Conservation (phyloP, 768 basidiomycete species). For the Crepidotus variabilis region DNA sequence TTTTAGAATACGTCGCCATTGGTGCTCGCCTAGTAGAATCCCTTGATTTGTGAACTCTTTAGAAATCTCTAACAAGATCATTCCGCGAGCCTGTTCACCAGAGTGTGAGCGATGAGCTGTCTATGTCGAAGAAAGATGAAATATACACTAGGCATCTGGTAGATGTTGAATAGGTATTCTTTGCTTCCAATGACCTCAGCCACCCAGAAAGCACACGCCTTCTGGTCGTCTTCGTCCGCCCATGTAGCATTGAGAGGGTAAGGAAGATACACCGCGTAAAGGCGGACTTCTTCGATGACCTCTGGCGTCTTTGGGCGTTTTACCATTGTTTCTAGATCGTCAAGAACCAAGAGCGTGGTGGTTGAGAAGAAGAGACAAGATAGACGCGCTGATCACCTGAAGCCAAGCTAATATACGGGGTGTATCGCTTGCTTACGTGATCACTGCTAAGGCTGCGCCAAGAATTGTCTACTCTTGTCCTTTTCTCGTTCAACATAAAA, state of each 20-base stretch:
- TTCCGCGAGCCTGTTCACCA: slow-evolving; percentile 34
- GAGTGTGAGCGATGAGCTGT: background rate
- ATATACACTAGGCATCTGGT: slow-evolving; percentile 44
- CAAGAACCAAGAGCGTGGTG: background rate
- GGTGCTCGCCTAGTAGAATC: slow-evolving; percentile 46
- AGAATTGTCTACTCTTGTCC: background rate
- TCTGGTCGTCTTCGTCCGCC: slow-evolving; percentile 35
- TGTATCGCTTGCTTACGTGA: background rate
- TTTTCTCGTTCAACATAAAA: slow-evolving; percentile 15
- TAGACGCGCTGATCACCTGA: background rate
- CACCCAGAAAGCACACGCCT: slow-evolving; percentile 43
- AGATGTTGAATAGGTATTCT: slow-evolving; percentile 36
- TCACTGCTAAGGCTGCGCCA: background rate
- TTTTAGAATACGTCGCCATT: slow-evolving; percentile 42
- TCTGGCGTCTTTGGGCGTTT: slow-evolving; percentile 37
- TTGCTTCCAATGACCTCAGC: slow-evolving; percentile 35
- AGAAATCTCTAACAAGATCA: slow-evolving; percentile 47
- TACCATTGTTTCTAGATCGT: slow-evolving; percentile 24
- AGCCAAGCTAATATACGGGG: background rate
- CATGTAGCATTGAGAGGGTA: slow-evolving; percentile 48
- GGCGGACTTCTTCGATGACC: slow-evolving; percentile 41
- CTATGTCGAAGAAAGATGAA: background rate
- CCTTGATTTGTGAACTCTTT: slow-evolving; percentile 30
- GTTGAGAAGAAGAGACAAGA: background rate
- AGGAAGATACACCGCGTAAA: slow-evolving; percentile 43